Conservation (phyloP, 2,329 filamentous ascomycete species). For the Cladosporium sp. region DNA sequence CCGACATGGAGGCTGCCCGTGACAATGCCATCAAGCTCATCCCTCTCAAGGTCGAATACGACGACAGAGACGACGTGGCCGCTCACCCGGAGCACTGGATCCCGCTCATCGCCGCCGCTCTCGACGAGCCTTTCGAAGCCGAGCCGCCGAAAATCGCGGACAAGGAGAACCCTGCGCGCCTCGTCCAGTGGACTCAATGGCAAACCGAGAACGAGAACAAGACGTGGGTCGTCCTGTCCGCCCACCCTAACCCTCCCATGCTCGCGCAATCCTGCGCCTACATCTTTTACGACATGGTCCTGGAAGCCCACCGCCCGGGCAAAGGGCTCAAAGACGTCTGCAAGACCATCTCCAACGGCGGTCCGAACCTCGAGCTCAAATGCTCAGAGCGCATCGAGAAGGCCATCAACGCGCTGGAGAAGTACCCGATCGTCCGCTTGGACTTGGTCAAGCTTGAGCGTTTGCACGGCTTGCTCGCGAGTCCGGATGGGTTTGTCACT, state of each 20-base stretch:
- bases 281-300: not conserved
- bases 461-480: not conserved
- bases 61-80: not conserved
- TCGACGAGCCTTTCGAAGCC: not conserved
- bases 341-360: constrained; percentile 1
- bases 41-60: not conserved
- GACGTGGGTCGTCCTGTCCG: not conserved
- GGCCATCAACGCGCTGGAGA: not conserved
- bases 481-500: not conserved
- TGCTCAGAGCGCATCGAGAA: constrained; percentile 1
- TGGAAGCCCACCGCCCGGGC: not conserved
- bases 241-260: not conserved
- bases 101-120: not conserved
- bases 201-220: constrained; percentile 3
- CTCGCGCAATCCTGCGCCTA: not conserved
- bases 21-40: not conserved
- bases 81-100: not conserved
- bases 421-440: not conserved
- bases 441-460: constrained; percentile 4
- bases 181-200: constrained; percentile 1
- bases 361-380: not conserved
- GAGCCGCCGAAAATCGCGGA: not conserved
- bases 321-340: not conserved
- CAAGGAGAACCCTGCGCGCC: not conserved
- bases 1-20: not conserved